Base-by-base conservation (phyloP, 495 filamentous ascomycete genomes). In the Xylaria castorea region DNA sequence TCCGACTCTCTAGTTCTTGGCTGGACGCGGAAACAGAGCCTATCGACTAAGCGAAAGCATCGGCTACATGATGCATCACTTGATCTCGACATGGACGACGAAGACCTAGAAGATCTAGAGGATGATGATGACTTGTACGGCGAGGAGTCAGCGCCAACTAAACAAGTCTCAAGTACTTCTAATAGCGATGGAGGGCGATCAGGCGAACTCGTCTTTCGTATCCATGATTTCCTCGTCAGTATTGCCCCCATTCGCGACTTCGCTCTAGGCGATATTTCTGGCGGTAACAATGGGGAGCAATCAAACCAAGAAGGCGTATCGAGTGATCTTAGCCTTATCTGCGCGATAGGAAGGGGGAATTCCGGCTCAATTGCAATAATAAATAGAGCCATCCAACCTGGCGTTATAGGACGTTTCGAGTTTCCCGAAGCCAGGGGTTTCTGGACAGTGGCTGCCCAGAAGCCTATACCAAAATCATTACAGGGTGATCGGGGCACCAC, bases 1-100 rank as follows among this genome's bases (percentile, higher is more conserved):
- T 88, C 89, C n/a, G 92, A 97, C 75, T 96, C 96, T 0, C 75
- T 93, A 8, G 83, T 99, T 44, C 79, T 98, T 46, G 90, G 91
- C 60, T 98, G 94, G 92, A 88, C 88, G 51, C 87, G 88, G 32
- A 90, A 77, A 77, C 88, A 73, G 76, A 82, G 77, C 5, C 85
- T 87, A 61, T 75, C 82, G n/a, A 83, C 87, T 36, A 89, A 89
- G 58, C 86, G 84, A 63, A 87, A 86, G 34, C 72, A 79, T 5
- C 77, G 80, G 57, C 65, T 80, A 8, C 75, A 81, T 6, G 84
- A 85, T 25, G 48, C 74, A 2, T 74, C 74, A 22, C 48, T 80
- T 50, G 79, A 78, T 22, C 61, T 84, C 18, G 80, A 85, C 63
- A 87, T 90, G 44, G 89, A 91, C 30, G 87, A 91, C 53, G 86